Evolutionary conservation across 1,139 yeast species (phyloP).

Genomic region (Blastobotrys buckinghamii): DNA sequence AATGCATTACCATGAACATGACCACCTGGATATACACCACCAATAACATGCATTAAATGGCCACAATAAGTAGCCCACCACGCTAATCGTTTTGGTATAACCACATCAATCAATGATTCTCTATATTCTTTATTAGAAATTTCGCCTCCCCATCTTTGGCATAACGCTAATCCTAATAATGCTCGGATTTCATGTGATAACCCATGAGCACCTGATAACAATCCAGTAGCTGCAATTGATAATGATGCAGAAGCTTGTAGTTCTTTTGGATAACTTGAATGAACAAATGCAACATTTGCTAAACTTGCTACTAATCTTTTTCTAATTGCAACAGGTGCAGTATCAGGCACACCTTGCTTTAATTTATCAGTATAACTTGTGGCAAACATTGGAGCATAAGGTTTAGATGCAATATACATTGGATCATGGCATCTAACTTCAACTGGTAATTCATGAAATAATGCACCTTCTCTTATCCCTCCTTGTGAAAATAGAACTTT

Average conservation of each 20-base stretch:
- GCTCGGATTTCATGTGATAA: constrained; percentile 61
- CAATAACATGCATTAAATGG: constrained; percentile 61
- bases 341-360: constrained; percentile 46
- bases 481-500: constrained; percentile 63
- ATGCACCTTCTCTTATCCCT: constrained; percentile 65
- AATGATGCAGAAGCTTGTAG: constrained; percentile 65
- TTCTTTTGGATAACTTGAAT: constrained; percentile 65
- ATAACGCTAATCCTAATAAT: constrained; percentile 57
- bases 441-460: constrained; percentile 52
- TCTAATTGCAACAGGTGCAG: constrained; percentile 50
- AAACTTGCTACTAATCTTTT: constrained; percentile 58
- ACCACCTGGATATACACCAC: constrained; percentile 73
- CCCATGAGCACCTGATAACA: constrained; percentile 64
- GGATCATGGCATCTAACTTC: constrained; percentile 58
- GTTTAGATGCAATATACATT: constrained; percentile 53
- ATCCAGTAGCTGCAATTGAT: constrained; percentile 61
- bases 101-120: constrained; percentile 36
- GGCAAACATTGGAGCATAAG: constrained; percentile 57
- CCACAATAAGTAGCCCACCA: constrained; percentile 70
- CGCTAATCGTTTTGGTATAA: constrained; percentile 27
- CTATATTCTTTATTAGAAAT: constrained; percentile 45
- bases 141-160: constrained; percentile 74
- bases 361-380: constrained; percentile 46
- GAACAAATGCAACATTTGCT: constrained; percentile 63
- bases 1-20: constrained; percentile 51